A percentile compares a stretch with the other conserved stretches of the same genome.
Conservation (phyloP, 1,139 yeast genomes). For the Meyerozyma elateridarum region DNA sequence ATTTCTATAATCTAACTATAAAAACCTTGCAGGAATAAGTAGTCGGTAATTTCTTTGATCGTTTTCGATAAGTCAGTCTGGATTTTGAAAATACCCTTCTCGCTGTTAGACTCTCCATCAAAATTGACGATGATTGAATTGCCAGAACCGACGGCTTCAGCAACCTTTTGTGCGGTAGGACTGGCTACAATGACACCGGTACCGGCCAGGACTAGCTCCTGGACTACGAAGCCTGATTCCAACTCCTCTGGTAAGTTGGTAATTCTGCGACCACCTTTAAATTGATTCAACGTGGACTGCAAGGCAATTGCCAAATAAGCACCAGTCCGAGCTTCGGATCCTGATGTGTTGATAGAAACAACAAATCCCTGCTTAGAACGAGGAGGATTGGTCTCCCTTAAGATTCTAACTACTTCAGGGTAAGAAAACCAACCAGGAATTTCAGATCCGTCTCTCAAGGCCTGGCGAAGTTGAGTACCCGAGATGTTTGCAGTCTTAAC, state of each 20-base stretch:
- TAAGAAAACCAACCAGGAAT: constrained; percentile 97
- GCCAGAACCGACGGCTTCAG: constrained; percentile 33
- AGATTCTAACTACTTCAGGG: constrained; percentile 89
- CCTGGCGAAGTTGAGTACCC: constrained; percentile 89
- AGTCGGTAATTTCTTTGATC: too few species aligned
- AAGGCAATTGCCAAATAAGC: constrained; percentile 69
- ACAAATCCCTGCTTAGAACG: constrained; percentile 87
- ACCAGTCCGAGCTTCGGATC: constrained; percentile 48
- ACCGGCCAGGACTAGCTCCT: constrained; percentile 85
- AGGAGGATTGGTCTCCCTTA: constrained; percentile 93
- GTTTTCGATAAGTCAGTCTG: too few species aligned
- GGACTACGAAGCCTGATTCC: constrained; percentile 55
- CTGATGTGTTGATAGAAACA: constrained; percentile 54
- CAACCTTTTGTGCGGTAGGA: constrained; percentile 18
- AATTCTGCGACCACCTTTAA: constrained; percentile 80
- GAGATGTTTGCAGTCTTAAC: constrained; percentile 86
- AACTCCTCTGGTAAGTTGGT: constrained; percentile 57
- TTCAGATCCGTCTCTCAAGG: constrained; percentile 78
- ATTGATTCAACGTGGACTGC: constrained; percentile 86
- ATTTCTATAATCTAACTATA: too few species aligned
- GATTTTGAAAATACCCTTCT: constrained; percentile 10
- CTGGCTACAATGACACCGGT: constrained; percentile 78
- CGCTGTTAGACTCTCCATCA: constrained; percentile 13
- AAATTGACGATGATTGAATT: constrained; percentile 26
- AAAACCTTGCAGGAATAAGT: too few species aligned